Evolutionary conservation across 352 stramenopile genomes (phyloP).

Genomic region (Phytophthora hybrid): DNA sequence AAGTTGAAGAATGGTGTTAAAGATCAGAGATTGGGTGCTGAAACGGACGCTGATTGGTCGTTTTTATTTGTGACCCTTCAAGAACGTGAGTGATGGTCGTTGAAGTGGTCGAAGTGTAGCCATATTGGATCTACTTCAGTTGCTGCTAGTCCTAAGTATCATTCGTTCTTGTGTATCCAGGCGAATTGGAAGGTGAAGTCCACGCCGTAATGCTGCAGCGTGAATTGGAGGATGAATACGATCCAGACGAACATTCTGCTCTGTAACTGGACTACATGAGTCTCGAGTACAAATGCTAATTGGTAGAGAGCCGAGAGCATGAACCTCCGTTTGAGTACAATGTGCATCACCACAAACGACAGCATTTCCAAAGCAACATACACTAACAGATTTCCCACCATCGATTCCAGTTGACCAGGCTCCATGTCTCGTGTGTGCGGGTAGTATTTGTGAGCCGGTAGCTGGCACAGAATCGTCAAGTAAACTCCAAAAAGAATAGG

Average conservation of each 20-base stretch:
- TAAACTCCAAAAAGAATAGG: constrained; percentile 33
- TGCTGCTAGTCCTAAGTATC: too few species aligned
- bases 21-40: constrained; percentile 14
- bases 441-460: constrained; percentile 26
- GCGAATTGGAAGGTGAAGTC: constrained; percentile 28
- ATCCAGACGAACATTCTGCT: constrained; percentile 4
- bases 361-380: constrained; percentile 16
- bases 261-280: constrained; percentile 5
- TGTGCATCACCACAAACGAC: constrained; percentile 2
- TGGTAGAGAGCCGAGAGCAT: constrained; percentile 21
- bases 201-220: constrained; percentile 18
- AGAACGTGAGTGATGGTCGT: constrained; percentile 23
- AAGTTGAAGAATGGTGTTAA: constrained; percentile 25
- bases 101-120: constrained; percentile 18
- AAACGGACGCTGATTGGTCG: constrained; percentile 33
- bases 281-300: constrained; percentile 43
- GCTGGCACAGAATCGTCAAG: constrained; percentile 17
- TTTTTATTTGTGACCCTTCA: not conserved
- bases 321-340: constrained; percentile 14
- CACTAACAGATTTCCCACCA: constrained; percentile 13
- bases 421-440: constrained; percentile 23
- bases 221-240: constrained; percentile 13
- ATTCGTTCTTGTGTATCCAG: not conserved
- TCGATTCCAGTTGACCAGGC: constrained; percentile 14
- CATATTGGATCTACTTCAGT: not conserved